Base-by-base conservation (phyloP, 129 eudicot genomes). In the Silybum marianum region DNA sequence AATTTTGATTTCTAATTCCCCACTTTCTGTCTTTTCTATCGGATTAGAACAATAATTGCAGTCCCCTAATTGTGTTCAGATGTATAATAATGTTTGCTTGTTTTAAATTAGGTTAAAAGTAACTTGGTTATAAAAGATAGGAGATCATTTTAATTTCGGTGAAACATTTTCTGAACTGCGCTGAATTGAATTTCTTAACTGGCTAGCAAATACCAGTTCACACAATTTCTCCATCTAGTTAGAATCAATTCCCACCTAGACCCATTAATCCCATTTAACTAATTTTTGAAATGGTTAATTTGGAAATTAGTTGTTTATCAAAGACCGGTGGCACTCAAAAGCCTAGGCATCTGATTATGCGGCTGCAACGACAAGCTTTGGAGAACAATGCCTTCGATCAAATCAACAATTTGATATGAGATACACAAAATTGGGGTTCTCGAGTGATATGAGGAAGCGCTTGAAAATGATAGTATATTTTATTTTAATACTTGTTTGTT, bases 351-450 rank as follows among this genome's bases (percentile, higher is more conserved):
- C 67, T 34, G 46, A 39, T 44, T 74, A 44, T 26, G 74, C 68
- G 46, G 32, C 79, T 18, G 22, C 24, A 63, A 63, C 60, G 13
- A 80, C 75, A 66, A 25, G 16, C 48, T 39, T 7, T 1, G 13
- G 73, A 39, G 48, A 80, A 65, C 63, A 80, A 28, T 62, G 67
- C 14, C 79, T 23, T 81, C 0, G 39, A 80, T 80, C 78, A 22
- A 81, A 66, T 73, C 42, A 74, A 74, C 58, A 48, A 21, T 22
- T 67, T 74, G 75, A n/a, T 80, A 73, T 13, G 34, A 60, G 21
- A 21, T 32, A 80, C 34, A 18, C 28, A 63, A 46, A 72, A 22
- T 30, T 80, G 84, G 38, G 13, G 80, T 74, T 74, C 54, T 81
- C 58, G 54, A 42, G 44, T 23, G 21, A 39, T 63, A 73, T 7